phyloP scores from a whole-genome alignment of 2,329 filamentous ascomycete species.

The Phialophora tarda region DNA sequence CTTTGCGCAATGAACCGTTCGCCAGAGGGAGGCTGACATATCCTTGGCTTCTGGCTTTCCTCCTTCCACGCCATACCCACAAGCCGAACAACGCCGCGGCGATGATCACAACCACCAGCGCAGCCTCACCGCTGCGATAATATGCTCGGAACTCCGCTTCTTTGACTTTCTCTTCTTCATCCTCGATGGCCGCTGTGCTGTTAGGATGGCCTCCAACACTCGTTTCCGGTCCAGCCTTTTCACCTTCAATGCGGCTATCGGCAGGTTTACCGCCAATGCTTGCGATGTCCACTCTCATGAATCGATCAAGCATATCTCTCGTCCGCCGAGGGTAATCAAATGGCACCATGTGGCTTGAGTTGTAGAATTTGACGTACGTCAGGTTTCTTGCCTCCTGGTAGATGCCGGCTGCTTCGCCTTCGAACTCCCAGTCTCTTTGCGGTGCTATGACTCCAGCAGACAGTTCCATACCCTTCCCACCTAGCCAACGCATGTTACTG shows the following conservation, averaged over 20 bases:
- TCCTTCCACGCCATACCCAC: constrained; percentile 65
- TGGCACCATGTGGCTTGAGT: constrained; percentile 97
- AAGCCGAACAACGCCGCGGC: constrained; percentile 77
- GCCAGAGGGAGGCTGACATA: constrained; percentile 44
- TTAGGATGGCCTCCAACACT: constrained; percentile 76
- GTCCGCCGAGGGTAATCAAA: constrained; percentile 87
- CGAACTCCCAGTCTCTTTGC: constrained; percentile 92
- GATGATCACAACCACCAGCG: constrained; percentile 79
- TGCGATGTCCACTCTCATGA: constrained; percentile 90
- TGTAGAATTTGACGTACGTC: constrained; percentile 94
- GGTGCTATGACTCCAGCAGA: constrained; percentile 88
- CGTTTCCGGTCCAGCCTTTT: constrained; percentile 73
- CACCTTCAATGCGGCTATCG: constrained; percentile 82
- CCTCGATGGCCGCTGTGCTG: constrained; percentile 63
- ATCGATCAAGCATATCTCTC: constrained; percentile 95
- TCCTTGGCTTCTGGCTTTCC: constrained; percentile 53
- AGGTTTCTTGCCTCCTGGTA: constrained; percentile 95
- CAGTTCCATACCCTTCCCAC: constrained; percentile 86
- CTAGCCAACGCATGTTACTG: constrained; percentile 88
- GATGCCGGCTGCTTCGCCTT: constrained; percentile 83
- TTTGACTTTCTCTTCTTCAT: constrained; percentile 74
- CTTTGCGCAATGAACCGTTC: constrained; percentile 45
- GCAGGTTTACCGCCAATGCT: constrained; percentile 80
- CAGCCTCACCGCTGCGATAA: constrained; percentile 82
- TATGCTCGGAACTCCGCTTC: constrained; percentile 89